These are phyloP conservation scores for Pyricularia sp. DNA, from an alignment of 2,329 filamentous ascomycete species.

Conservation along the genomic window DNA sequence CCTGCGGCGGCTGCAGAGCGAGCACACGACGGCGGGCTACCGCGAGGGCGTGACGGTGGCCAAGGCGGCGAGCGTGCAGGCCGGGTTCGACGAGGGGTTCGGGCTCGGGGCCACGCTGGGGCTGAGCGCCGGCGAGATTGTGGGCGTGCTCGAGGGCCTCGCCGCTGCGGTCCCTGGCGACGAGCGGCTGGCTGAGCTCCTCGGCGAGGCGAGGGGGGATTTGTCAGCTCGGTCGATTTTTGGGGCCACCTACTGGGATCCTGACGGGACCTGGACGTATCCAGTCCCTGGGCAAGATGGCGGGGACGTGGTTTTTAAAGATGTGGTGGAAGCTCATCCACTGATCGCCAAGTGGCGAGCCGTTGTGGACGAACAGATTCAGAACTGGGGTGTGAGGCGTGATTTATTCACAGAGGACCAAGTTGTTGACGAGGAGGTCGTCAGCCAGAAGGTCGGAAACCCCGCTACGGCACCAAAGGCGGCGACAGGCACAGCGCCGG, in stretches of 20 bases:
- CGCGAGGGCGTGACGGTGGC: constrained; percentile 69
- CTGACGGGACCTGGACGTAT: constrained; percentile 65
- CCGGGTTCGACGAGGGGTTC: constrained; percentile 88
- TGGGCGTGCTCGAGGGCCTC: constrained; percentile 72
- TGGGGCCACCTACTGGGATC: constrained; percentile 53
- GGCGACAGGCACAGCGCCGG: not conserved
- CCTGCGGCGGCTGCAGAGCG: constrained; percentile 61
- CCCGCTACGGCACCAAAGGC: not conserved
- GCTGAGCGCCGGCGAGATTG: constrained; percentile 58
- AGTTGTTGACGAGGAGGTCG: not conserved
- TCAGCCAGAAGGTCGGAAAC: not conserved
- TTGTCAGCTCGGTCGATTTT: constrained; percentile 56
- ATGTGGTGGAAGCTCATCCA: constrained; percentile 61
- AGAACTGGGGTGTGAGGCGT: constrained; percentile 21
- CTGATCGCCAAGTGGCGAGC: constrained; percentile 52
- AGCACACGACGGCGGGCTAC: constrained; percentile 80
- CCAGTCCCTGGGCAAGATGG: constrained; percentile 27
- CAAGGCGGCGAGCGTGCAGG: constrained; percentile 70
- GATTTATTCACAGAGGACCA: not conserved
- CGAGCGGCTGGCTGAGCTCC: constrained; percentile 21
- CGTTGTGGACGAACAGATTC: constrained; percentile 29
- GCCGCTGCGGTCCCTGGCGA: constrained; percentile 31
- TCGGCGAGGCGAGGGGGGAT: constrained; percentile 45
- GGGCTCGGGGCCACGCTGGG: constrained; percentile 75
- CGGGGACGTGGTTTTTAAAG: constrained; percentile 41